These are phyloP conservation scores for Podila clonocystis DNA, from an alignment of 192 early-diverging fungal species.

Conservation along the genomic window DNA sequence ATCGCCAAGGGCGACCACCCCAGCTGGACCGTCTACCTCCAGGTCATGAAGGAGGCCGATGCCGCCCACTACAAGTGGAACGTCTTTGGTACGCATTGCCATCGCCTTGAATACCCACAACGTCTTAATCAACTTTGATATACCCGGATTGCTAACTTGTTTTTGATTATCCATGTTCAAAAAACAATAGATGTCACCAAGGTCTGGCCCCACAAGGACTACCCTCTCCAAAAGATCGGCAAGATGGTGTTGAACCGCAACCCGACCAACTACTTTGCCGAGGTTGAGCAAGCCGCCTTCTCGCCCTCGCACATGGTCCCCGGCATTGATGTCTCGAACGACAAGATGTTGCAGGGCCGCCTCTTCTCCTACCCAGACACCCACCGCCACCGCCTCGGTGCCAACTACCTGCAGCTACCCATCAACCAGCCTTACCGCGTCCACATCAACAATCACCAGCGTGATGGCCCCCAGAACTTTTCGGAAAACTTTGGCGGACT, in stretches of 20 bases:
- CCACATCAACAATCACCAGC: slow-evolving; percentile 74
- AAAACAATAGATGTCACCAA: slow-evolving; percentile 66
- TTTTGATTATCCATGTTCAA: neutral
- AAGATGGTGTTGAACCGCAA: slow-evolving; percentile 76
- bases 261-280: slow-evolving; percentile 80
- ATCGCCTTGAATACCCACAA: neutral
- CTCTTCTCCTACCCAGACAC: slow-evolving; percentile 80
- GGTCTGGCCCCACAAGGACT: slow-evolving; percentile 71
- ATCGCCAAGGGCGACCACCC: slow-evolving; percentile 72
- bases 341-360: slow-evolving; percentile 78
- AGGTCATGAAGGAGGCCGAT: slow-evolving; percentile 68
- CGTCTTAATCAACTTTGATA: neutral
- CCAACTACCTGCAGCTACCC: slow-evolving; percentile 81
- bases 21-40: slow-evolving; percentile 71
- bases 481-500: slow-evolving; percentile 70
- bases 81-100: slow-evolving; percentile 38
- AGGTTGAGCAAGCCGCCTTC: slow-evolving; percentile 79
- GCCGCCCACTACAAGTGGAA: slow-evolving; percentile 72
- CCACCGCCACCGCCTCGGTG: slow-evolving; percentile 71
- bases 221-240: slow-evolving; percentile 73
- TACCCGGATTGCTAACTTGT: neutral
- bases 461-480: slow-evolving; percentile 72
- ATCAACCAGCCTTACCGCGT: slow-evolving; percentile 78
- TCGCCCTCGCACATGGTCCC: slow-evolving; percentile 74
- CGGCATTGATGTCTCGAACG: slow-evolving; percentile 73